Evolutionary conservation across 768 basidiomycete genomes (phyloP).

Genomic region (Pisolithus orientalis): DNA sequence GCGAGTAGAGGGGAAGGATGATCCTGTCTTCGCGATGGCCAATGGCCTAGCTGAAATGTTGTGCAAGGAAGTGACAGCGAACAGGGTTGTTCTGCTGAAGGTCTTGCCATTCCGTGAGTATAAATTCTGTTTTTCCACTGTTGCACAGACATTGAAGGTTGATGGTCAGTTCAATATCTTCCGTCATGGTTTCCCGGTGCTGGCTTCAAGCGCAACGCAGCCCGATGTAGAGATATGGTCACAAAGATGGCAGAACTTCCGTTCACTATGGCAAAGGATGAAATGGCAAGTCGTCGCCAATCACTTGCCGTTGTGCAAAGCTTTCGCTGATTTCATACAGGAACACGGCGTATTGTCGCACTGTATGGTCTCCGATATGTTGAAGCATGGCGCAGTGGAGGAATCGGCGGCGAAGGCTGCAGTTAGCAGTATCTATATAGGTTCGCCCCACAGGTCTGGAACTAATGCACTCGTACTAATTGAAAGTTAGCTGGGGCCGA

Average conservation of each 20-base stretch:
- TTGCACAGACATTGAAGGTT: neutral
- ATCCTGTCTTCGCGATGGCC: conserved; percentile 1
- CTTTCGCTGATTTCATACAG: neutral
- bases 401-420: neutral
- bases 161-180: conserved; percentile 5
- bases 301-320: too few species aligned
- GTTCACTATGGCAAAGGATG: conserved; percentile 3
- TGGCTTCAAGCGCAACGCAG: conserved; percentile 4
- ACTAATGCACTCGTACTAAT: neutral
- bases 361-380: neutral
- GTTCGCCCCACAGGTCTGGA: neutral
- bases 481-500: neutral
- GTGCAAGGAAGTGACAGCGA: neutral
- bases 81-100: neutral
- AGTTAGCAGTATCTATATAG: neutral
- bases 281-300: neutral
- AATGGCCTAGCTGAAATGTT: neutral
- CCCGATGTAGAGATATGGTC: neutral
- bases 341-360: neutral
- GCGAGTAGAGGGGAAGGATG: neutral
- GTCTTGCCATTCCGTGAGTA: conserved; percentile 7
- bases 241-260: neutral
- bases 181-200: conserved; percentile 11
- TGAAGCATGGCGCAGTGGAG: neutral
- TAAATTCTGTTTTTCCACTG: neutral